Percentiles rank a stretch among this genome's conserved stretches.
Conservation (phyloP, 345 rosid species). For the Ceriops tagal region DNA sequence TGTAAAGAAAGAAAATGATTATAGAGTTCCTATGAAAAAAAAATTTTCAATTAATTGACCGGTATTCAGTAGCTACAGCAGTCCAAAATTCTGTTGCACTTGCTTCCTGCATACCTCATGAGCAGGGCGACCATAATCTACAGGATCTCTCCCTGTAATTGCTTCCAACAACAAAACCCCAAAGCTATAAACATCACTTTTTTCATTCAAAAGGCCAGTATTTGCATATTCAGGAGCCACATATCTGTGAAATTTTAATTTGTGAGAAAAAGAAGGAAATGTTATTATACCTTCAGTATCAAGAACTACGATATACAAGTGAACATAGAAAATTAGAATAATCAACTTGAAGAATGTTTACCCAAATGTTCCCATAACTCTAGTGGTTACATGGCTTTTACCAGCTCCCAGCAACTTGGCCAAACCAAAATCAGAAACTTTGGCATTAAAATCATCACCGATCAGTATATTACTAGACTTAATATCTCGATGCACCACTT, state of each 20-base stretch:
- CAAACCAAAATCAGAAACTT: constrained; percentile 95
- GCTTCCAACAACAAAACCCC: constrained; percentile 93
- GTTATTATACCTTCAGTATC: background rate
- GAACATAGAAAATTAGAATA: background rate
- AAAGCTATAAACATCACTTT: constrained; percentile 97
- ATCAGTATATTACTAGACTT: constrained; percentile 95
- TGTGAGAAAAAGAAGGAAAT: constrained; percentile 1
- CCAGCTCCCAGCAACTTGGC: constrained; percentile 98
- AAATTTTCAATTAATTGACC: too few relatives aligned
- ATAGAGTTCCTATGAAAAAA: too few relatives aligned
- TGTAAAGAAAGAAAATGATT: too few relatives aligned
- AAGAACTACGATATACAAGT: background rate
- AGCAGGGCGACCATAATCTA: constrained; percentile 86
- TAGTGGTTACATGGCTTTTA: constrained; percentile 91
- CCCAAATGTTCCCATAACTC: constrained; percentile 99
- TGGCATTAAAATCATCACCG: constrained; percentile 87
- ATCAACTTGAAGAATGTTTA: constrained; percentile 22
- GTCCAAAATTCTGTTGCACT: too few relatives aligned
- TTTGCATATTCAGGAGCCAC: constrained; percentile 99
- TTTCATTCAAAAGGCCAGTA: constrained; percentile 94
- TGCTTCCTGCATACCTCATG: constrained; percentile 53
- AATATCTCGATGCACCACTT: constrained; percentile 98
- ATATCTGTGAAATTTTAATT: constrained; percentile 45
- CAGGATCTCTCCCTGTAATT: constrained; percentile 94
- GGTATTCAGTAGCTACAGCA: too few relatives aligned